phyloP scores from a whole-genome alignment of 805 yeast genomes.

The Yueomyces sinensis region DNA sequence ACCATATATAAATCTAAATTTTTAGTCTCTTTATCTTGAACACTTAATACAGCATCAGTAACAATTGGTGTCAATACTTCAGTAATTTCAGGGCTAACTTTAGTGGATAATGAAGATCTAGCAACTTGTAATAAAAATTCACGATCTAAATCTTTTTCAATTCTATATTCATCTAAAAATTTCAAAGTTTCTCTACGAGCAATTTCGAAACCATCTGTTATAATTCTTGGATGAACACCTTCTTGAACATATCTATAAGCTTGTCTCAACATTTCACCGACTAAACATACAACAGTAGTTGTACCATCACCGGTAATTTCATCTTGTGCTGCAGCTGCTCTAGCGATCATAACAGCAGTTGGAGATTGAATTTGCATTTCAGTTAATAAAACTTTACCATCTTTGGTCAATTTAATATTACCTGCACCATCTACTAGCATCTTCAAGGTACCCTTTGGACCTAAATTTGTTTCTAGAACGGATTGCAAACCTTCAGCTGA shows the following conservation, averaged over 20 bases:
- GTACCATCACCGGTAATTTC: slow-evolving; percentile 99
- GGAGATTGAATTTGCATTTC: slow-evolving; percentile 97
- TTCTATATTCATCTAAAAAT: slow-evolving; percentile 56
- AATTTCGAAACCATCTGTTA: slow-evolving; percentile 88
- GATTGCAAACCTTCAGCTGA: slow-evolving; percentile 97
- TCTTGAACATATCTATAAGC: slow-evolving; percentile 85
- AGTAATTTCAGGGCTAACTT: slow-evolving; percentile 64
- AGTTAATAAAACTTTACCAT: slow-evolving; percentile 82
- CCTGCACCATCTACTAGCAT: slow-evolving; percentile 97
- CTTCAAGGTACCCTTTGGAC: slow-evolving; percentile 94
- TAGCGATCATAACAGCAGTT: slow-evolving; percentile 81
- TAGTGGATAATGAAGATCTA: slow-evolving; percentile 76
- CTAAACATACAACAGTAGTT: slow-evolving; percentile 85
- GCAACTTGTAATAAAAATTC: slow-evolving; percentile 89
- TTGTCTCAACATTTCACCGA: slow-evolving; percentile 88
- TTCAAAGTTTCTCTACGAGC: slow-evolving; percentile 69
- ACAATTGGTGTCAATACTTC: slow-evolving; percentile 85
- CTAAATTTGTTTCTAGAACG: slow-evolving; percentile 81
- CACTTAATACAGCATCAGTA: slow-evolving; percentile 86
- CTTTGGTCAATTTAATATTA: slow-evolving; percentile 87
- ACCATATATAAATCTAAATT: slow-evolving; percentile 87
- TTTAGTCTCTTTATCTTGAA: slow-evolving; percentile 35
- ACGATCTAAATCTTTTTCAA: slow-evolving; percentile 48
- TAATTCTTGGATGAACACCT: slow-evolving; percentile 90
- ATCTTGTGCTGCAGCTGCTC: slow-evolving; percentile 98